Percentiles rank a stretch among this genome's conserved stretches.
These are phyloP conservation scores for Geotrichum aggregatum DNA, from an alignment of 1,139 yeast species.

Conservation along the genomic window DNA sequence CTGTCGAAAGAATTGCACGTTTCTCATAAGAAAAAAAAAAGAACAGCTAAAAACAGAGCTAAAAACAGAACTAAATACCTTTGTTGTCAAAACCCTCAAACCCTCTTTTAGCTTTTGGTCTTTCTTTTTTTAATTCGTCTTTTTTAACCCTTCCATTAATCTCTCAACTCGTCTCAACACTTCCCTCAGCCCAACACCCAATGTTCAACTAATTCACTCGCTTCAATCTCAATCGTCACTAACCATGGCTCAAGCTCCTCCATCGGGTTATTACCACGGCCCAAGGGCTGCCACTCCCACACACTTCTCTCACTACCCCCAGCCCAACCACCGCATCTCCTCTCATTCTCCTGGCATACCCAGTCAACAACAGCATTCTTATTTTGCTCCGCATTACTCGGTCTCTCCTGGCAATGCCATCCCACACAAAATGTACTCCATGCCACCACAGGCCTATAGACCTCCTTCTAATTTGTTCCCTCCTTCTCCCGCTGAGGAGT, in stretches of 20 bases:
- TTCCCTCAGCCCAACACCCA: neutral
- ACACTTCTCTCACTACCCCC: conserved; percentile 8
- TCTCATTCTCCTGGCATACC: conserved; percentile 11
- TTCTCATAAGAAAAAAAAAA: neutral
- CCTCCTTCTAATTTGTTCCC: conserved; percentile 11
- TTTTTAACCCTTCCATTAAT: conserved; percentile 1
- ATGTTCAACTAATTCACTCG: conserved; percentile 15
- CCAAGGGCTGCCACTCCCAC: conserved; percentile 11
- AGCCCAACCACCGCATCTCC: conserved; percentile 8
- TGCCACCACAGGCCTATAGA: conserved; percentile 12
- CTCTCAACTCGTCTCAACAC: neutral
- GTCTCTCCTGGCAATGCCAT: neutral
- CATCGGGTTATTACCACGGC: conserved; percentile 11
- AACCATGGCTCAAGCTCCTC: conserved; percentile 18
- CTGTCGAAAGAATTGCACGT: no score
- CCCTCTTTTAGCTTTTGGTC: conserved; percentile 1
- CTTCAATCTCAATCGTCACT: conserved; percentile 8
- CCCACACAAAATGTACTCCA: conserved; percentile 12
- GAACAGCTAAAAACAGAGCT: conserved; percentile 3
- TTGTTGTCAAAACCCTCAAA: conserved; percentile 3
- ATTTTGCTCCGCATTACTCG: conserved; percentile 11
- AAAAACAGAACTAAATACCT: neutral
- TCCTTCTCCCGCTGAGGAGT: conserved; percentile 16
- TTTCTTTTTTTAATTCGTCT: neutral
- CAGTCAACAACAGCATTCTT: conserved; percentile 6